phyloP scores from a whole-genome alignment of 2,329 filamentous ascomycete species.

The Monosporascus sp. region DNA sequence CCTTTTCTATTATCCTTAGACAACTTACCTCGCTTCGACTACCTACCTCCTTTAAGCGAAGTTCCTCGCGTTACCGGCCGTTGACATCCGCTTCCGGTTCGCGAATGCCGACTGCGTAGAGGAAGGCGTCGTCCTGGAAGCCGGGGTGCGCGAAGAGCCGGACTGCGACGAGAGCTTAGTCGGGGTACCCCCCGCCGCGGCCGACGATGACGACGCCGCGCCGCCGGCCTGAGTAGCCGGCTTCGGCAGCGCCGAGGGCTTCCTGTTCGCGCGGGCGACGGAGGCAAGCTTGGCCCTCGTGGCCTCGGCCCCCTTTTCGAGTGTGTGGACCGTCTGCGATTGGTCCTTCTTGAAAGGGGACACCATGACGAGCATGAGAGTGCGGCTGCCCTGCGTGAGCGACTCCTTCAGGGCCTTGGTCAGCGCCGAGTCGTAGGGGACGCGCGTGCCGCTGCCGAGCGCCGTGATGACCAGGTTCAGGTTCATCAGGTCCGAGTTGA shows the following conservation, averaged over 20 bases:
- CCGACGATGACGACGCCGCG: no score
- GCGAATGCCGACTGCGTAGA: no score
- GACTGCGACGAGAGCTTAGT: no score
- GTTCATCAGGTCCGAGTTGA: slow-evolving; percentile 88
- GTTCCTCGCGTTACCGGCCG: no score
- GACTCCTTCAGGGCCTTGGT: slow-evolving; percentile 92
- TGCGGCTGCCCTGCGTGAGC: slow-evolving; percentile 86
- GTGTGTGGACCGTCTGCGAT: slow-evolving; percentile 25
- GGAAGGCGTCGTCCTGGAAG: no score
- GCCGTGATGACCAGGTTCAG: slow-evolving; percentile 93
- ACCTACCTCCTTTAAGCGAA: no score
- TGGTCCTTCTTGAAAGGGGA: slow-evolving; percentile 82
- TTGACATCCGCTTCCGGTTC: no score
- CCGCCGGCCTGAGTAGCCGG: no score
- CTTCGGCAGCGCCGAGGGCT: background rate
- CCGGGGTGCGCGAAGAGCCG: no score
- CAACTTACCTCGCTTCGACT: no score
- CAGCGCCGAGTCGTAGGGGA: slow-evolving; percentile 88
- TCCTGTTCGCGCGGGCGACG: background rate
- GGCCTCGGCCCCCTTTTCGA: slow-evolving; percentile 15
- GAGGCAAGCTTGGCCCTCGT: slow-evolving; percentile 11
- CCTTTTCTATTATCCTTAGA: no score
- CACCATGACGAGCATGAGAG: slow-evolving; percentile 97
- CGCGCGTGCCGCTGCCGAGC: slow-evolving; percentile 73
- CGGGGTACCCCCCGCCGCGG: no score